Evolutionary conservation across 2,329 filamentous ascomycete genomes (phyloP), one percentile per base, ranked within the genome.

Genomic region (Penicillium italicum): DNA sequence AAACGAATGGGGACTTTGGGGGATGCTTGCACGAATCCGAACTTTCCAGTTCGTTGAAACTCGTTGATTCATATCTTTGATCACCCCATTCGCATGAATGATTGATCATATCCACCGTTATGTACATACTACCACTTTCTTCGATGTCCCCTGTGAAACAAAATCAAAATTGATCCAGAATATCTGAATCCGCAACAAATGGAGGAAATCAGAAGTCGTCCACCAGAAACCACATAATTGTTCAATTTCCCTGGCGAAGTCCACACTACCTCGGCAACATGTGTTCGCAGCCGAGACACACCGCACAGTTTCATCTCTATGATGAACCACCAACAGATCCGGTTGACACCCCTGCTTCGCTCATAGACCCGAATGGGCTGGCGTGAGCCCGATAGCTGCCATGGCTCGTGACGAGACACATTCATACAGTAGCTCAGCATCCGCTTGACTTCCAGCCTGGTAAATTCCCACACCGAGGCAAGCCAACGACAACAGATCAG

Each of bases 401-500:
- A 72, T 62, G 1, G 78, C 76, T 30, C 77, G 68, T 14, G 71
- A 74, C 11, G 78, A 81, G 4, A 82, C 76, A 67, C 77, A 76
- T 67, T 80, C 74, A 70, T 80, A 88, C 44, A 90, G 70, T 4
- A 85, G 57, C 57, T 81, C 77, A 0, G 84, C 81, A 65, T 87
- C 85, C 16, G 72, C 66, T 56, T 78, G 79, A 1, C 84, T 87
- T 0, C 86, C 86, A 1, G 83, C 81, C 58, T 89, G 86, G 65
- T 90, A 90, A 4, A 90, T 66, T 0, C 85, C 86, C 0, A 89
- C 83, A 1, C 83, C 83, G 50, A 85, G 72, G 60, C 80, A 83
- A 20, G 86, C 85, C 41, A 89, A 73, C 38, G 77, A 76, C 46
- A 90, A 67, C 1, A 87, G 87, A 72, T 90, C 87, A 37, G 81